Evolutionary conservation across 257 asterid species (phyloP), one percentile per base, ranked within the genome.

Genomic region (Nicotiana tomentosiformis): DNA sequence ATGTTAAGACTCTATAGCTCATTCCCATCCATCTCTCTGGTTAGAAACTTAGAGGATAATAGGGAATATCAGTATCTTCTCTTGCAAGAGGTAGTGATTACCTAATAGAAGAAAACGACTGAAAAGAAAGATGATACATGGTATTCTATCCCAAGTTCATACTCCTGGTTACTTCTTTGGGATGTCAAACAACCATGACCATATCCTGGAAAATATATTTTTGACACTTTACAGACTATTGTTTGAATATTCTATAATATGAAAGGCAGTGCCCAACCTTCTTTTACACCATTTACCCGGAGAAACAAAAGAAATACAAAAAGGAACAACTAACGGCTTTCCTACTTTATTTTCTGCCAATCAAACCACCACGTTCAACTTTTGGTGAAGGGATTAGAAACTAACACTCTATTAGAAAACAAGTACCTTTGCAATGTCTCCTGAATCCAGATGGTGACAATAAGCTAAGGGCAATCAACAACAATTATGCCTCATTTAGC

Each of bases 41-140:
- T 69, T 29, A 65, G 70, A 69, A 69, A 39, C 57, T 69, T 39
- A 60, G 67, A 62, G 78, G 78, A 49, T 70, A 39, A 70, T 70
- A 70, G 33, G 33, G 77, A 70, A 69, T n/a, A 70, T 39, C 20
- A 39, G n/a, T 70, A 18, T 70, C 57, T 69, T 69, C 17, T 70
- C 77, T 18, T 70, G 78, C 33, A 70, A 39, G 33, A 70, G 78
- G 33, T 39, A 70, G 18, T 39, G 32, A 70, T 70, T 70, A 66
- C 72, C 39, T 66, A 43, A 70, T 29, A 30, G 33, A 65, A 14
- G 43, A 26, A 29, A 65, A 65, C 5, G 43, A 30, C 20, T 14
- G 30, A 0, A 14, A 65, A 65, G 10, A 65, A 65, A 29, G 43
- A 65, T 30, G n/a, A 65, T 1, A 65, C 7, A 30, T 65, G 15